These are phyloP conservation scores for Zygoascus meyerae DNA, from an alignment of 1,139 yeast genomes.

Conservation along the genomic window DNA sequence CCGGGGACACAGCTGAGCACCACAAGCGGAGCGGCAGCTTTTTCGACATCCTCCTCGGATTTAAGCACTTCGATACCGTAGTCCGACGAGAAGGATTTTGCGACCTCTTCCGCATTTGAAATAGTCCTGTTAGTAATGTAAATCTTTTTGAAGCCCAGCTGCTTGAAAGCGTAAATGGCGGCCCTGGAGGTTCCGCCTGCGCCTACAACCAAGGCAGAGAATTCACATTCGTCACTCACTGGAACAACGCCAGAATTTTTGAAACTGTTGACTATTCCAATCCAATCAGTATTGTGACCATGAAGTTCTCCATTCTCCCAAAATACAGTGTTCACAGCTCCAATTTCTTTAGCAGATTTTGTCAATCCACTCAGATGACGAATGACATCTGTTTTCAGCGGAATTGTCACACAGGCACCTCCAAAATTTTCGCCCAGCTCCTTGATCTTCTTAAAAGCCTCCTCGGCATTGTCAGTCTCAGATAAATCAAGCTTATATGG, in stretches of 20 bases:
- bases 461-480: constrained; percentile 60
- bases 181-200: constrained; percentile 98
- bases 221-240: constrained; percentile 18
- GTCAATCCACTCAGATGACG: constrained; percentile 52
- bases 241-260: constrained; percentile 54
- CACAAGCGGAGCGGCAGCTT: constrained; percentile 43
- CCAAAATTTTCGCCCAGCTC: constrained; percentile 60
- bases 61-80: constrained; percentile 58
- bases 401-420: constrained; percentile 89
- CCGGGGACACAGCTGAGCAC: constrained; percentile 89
- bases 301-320: constrained; percentile 50
- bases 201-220: constrained; percentile 61
- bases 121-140: constrained; percentile 78
- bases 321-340: constrained; percentile 88
- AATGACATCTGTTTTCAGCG: constrained; percentile 75
- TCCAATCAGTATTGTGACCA: constrained; percentile 97
- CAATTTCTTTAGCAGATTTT: constrained; percentile 69
- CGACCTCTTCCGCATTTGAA: constrained; percentile 56
- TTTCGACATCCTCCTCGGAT: constrained; percentile 27
- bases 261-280: constrained; percentile 74
- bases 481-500: constrained; percentile 67
- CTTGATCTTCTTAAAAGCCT: constrained; percentile 41
- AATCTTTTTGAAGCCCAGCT: constrained; percentile 71
- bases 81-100: constrained; percentile 52
- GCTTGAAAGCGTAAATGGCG: constrained; percentile 78